phyloP scores from a whole-genome alignment of 2,329 filamentous ascomycete genomes.

The Cadophora gregata region DNA sequence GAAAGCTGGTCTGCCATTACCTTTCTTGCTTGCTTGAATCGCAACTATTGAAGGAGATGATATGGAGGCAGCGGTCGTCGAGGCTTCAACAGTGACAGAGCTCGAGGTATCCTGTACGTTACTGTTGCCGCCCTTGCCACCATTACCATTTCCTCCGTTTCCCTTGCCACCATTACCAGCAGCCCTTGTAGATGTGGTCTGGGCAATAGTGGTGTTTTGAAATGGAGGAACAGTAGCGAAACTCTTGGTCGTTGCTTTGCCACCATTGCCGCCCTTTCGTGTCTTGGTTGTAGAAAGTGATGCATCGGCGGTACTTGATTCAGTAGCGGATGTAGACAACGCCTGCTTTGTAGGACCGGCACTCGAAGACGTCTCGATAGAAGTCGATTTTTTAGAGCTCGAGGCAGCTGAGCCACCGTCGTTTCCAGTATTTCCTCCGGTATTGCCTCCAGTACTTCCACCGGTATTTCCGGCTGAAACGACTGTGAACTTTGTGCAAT shows the following conservation, averaged over 20 bases:
- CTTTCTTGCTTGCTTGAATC: slow-evolving; percentile 22
- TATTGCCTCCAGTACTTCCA: slow-evolving; percentile 29
- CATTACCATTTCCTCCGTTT: slow-evolving; percentile 5
- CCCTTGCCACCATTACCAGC: slow-evolving; percentile 13
- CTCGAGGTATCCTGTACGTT: slow-evolving; percentile 1
- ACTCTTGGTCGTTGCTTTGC: slow-evolving; percentile 12
- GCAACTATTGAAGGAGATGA: slow-evolving; percentile 11
- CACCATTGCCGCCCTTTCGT: slow-evolving; percentile 27
- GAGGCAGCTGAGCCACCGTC: slow-evolving; percentile 11
- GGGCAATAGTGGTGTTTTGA: slow-evolving; percentile 11
- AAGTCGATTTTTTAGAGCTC: slow-evolving; percentile 8
- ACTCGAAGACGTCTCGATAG: slow-evolving; percentile 6
- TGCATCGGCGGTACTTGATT: slow-evolving; percentile 6
- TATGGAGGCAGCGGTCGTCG: not conserved
- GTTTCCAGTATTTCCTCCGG: slow-evolving; percentile 26
- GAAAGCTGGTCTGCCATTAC: slow-evolving; percentile 14
- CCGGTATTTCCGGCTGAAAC: slow-evolving; percentile 32
- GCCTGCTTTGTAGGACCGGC: not conserved
- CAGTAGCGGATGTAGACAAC: not conserved
- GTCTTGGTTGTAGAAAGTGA: slow-evolving; percentile 23
- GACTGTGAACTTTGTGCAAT: slow-evolving; percentile 53
- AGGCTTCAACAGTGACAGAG: not conserved
- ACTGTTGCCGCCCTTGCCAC: not conserved
- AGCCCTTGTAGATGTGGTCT: slow-evolving; percentile 16
- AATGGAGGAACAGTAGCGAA: slow-evolving; percentile 2